A percentile compares a stretch with the other conserved stretches of the same genome.
These are phyloP conservation scores for Fusarium nygamai DNA, from an alignment of 2,329 filamentous ascomycete species.

Conservation along the genomic window DNA sequence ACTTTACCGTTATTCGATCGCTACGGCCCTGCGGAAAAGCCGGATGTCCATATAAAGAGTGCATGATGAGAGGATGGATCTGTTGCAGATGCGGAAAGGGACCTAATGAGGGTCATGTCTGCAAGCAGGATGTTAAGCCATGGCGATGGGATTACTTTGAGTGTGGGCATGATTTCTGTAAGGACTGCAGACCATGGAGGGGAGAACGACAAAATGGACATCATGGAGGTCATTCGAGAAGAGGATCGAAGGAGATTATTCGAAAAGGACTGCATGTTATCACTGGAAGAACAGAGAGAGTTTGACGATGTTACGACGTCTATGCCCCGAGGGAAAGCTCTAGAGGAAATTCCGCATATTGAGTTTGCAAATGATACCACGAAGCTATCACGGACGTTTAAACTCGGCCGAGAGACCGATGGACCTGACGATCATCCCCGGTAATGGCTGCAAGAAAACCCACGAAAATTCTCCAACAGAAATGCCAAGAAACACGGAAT, in stretches of 20 bases:
- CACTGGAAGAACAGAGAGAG: not conserved
- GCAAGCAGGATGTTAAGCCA: constrained; percentile 25
- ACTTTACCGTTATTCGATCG: constrained; percentile 18
- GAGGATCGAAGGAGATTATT: constrained; percentile 43
- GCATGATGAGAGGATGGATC: constrained; percentile 28
- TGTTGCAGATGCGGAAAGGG: constrained; percentile 37
- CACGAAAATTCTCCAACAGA: not conserved
- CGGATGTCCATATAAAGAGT: constrained; percentile 26
- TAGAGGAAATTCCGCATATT: not conserved
- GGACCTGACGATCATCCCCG: constrained; percentile 14
- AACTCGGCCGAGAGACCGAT: constrained; percentile 35
- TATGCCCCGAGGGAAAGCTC: too few relatives aligned
- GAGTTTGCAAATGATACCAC: not conserved
- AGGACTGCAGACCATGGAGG: constrained; percentile 18
- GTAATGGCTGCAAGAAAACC: not conserved
- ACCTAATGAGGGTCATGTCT: constrained; percentile 22
- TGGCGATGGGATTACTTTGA: constrained; percentile 23
- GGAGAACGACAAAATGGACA: not conserved
- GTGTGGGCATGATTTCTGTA: constrained; percentile 25
- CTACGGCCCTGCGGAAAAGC: constrained; percentile 3
- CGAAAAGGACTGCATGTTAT: constrained; percentile 7
- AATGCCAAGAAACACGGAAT: constrained; percentile 14
- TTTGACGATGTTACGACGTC: not conserved
- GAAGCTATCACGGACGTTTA: not conserved
- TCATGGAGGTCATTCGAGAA: not conserved